Evolutionary conservation across 805 yeast species (phyloP).

Genomic region (Candida pini): DNA sequence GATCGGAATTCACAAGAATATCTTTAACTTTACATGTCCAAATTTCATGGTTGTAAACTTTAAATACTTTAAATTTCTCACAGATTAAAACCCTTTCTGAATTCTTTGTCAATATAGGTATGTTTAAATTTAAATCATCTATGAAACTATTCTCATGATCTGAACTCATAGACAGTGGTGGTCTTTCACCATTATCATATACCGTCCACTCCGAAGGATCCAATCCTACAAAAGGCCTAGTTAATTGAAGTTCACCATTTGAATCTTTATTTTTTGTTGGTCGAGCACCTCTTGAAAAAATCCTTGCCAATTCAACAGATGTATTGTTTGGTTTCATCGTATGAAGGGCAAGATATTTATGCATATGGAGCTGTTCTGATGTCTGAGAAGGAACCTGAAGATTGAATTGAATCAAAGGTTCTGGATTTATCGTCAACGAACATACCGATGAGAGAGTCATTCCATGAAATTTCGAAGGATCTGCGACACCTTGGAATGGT

Average conservation of each 20-base stretch:
- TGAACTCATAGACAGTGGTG: conserved; percentile 11
- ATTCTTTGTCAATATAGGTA: conserved; percentile 50
- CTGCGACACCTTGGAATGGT: conserved; percentile 23
- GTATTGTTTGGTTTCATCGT: conserved; percentile 55
- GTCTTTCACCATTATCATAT: conserved; percentile 18
- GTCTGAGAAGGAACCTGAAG: conserved; percentile 84
- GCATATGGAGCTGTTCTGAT: conserved; percentile 55
- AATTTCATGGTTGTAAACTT: conserved; percentile 80
- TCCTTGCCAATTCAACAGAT: conserved; percentile 56
- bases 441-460: conserved; percentile 83
- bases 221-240: conserved; percentile 51
- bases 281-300: conserved; percentile 52
- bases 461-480: conserved; percentile 45
- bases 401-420: conserved; percentile 79
- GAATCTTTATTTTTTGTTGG: conserved; percentile 38
- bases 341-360: conserved; percentile 65
- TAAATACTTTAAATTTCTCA: conserved; percentile 43
- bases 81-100: conserved; percentile 63
- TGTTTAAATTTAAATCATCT: conserved; percentile 20
- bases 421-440: conserved; percentile 73
- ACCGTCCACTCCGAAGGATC: conserved; percentile 31
- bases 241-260: conserved; percentile 21
- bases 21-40: conserved; percentile 80
- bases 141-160: conserved; percentile 8
- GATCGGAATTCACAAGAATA: conserved; percentile 31